Conservation (phyloP, 1,284 basidiomycete genomes). For the Cutaneotrichosporon cyanovorans region DNA sequence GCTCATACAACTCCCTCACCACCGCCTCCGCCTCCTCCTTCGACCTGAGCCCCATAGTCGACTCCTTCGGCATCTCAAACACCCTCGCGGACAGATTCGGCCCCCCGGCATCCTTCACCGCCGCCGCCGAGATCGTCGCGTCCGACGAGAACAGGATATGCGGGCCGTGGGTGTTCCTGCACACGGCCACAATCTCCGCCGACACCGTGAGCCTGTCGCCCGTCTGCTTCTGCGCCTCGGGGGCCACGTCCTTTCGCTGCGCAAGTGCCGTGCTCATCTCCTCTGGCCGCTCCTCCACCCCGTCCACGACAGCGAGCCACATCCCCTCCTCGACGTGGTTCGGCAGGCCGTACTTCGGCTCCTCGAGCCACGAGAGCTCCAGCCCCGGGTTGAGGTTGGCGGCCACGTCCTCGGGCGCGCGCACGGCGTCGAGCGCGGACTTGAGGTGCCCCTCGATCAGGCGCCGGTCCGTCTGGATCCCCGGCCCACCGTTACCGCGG, state of each 20-base stretch:
- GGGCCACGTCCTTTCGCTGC: constrained; percentile 1
- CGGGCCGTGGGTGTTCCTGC: constrained; percentile 11
- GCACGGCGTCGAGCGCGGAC: constrained; percentile 8
- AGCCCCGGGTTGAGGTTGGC: constrained; percentile 15
- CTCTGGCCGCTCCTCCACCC: constrained; percentile 11
- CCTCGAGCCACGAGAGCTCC: constrained; percentile 13
- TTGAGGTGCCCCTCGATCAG: constrained; percentile 12
- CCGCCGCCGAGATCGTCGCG: constrained; percentile 6
- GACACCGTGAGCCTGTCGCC: constrained; percentile 15
- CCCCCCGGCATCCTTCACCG: constrained; percentile 14
- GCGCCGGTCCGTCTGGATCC: constrained; percentile 8
- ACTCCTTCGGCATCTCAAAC: background rate
- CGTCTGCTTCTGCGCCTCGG: constrained; percentile 9
- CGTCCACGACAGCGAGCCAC: constrained; percentile 17
- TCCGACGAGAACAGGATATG: constrained; percentile 14
- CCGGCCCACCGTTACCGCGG: too few species aligned
- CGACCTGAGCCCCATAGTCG: too few species aligned
- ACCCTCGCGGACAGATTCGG: constrained; percentile 7
- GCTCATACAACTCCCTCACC: too few species aligned
- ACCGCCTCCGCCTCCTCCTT: too few species aligned
- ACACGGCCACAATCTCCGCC: constrained; percentile 14
- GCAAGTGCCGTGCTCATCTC: constrained; percentile 5
- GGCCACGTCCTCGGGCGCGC: constrained; percentile 4
- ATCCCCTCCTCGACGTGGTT: constrained; percentile 13
- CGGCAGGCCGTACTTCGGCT: constrained; percentile 15